These are phyloP conservation scores for Fusarium papillatum DNA, from an alignment of 2,329 filamentous ascomycete genomes.

Conservation along the genomic window DNA sequence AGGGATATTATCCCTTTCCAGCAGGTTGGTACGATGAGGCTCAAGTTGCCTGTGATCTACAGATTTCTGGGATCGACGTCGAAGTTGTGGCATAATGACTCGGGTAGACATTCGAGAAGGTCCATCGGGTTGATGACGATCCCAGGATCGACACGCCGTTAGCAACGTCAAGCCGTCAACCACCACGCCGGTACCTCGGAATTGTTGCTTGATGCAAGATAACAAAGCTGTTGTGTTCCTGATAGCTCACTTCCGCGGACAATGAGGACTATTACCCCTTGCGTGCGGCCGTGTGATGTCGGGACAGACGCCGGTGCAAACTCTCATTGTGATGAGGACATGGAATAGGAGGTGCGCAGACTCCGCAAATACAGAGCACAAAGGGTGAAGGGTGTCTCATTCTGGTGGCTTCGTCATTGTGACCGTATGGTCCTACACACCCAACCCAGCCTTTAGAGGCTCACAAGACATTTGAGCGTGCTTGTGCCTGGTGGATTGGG, in stretches of 20 bases:
- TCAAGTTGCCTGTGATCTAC: conserved; percentile 6
- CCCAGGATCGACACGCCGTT: conserved; percentile 7
- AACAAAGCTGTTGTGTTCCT: background rate
- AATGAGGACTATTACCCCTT: background rate
- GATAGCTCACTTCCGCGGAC: background rate
- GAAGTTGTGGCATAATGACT: conserved; percentile 8
- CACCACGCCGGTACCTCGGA: background rate
- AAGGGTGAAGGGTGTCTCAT: background rate
- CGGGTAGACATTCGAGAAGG: conserved; percentile 10
- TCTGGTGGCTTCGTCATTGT: conserved; percentile 6
- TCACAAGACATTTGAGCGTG: background rate
- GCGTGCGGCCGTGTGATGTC: background rate
- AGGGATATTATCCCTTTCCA: conserved; percentile 5
- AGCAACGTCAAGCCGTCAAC: background rate
- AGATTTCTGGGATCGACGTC: background rate
- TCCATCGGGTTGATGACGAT: background rate
- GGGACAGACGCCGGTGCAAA: background rate
- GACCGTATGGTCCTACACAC: background rate
- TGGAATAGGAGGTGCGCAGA: background rate
- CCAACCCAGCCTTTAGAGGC: background rate
- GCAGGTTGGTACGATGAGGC: conserved; percentile 5
- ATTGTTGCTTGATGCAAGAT: background rate
- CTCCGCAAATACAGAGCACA: background rate
- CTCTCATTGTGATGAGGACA: background rate
- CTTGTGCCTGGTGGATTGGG: conserved; percentile 4